Evolutionary conservation across 2,329 filamentous ascomycete species (phyloP), one percentile per base, ranked within the genome.

Genomic region (Coniochaeta sp.): DNA sequence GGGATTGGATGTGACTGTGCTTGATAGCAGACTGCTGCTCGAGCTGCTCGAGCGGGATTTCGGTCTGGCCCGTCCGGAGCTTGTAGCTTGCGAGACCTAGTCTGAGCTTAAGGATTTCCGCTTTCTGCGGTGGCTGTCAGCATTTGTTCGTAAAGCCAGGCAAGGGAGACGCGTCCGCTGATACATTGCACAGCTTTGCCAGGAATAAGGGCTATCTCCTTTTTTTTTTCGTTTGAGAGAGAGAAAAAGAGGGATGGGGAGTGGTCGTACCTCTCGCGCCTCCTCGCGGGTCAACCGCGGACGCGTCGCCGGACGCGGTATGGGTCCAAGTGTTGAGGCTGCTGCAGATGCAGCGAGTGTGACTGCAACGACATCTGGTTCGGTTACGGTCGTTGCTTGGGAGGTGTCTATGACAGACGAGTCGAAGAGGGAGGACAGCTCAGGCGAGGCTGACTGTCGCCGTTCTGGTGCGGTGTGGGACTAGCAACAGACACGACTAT

Each of bases 31-130:
- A 33, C 31, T 74, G 72, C 57, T 76, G 69, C 67, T 85, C 76
- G 22, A 91, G 77, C 54, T 83, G 74, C 60, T 85, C 78, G 62
- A 90, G 80, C 1, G 88, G 86, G 31, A 89, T 79, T 61, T 82
- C 76, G 59, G 85, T 81, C 72, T 93, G 89, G 62, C 89, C 86
- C 1, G 89, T 92, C 61, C 81, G 82, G 65, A 93, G 79, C 73
- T 92, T 92, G 78, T 91, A 92, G 68, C 82, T 83, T 16, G 88
- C 89, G 22, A 91, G 81, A 31, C 83, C 80, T 17, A 93, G 82
- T n/a, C 89, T 82, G 11, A 90, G 79, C 58, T 82, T 82, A 52
- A 92, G 77, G 57, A 85, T 82, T 68, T 89, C 83, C 22, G 86
- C 87, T 73, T 83, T 82, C 81, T 89, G 71, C n/a, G 17, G 16